Conservation (phyloP, 2,329 filamentous ascomycete genomes). For the Zymoseptoria pseudotritici region DNA sequence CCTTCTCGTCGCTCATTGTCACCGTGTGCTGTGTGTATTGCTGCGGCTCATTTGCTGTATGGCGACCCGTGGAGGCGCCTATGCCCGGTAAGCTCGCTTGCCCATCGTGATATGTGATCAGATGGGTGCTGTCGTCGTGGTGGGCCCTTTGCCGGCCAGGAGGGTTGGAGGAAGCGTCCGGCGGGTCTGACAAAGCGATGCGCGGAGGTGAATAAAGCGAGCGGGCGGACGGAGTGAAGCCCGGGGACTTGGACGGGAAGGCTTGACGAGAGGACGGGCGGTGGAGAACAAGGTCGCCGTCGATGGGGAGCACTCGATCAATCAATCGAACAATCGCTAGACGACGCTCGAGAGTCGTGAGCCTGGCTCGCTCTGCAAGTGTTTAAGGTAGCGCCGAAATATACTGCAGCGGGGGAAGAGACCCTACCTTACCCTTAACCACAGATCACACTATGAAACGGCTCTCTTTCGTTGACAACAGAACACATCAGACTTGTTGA, state of each 20-base stretch:
- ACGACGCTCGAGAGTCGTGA: background rate
- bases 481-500: too few species aligned
- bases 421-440: too few species aligned
- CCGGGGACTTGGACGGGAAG: background rate
- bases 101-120: slow-evolving; percentile 14
- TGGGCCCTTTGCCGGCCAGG: background rate
- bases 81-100: slow-evolving; percentile 11
- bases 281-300: background rate
- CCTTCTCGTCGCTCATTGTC: slow-evolving; percentile 14
- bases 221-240: background rate
- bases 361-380: too few species aligned
- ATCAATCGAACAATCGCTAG: background rate
- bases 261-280: background rate
- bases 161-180: background rate
- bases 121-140: slow-evolving; percentile 4
- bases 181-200: background rate
- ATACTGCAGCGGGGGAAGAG: too few species aligned
- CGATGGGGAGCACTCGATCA: background rate
- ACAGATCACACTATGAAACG: too few species aligned
- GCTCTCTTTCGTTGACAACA: too few species aligned
- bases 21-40: slow-evolving; percentile 2
- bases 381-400: too few species aligned
- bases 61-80: slow-evolving; percentile 8
- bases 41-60: slow-evolving; percentile 2
- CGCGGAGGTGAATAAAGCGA: background rate